Base-by-base conservation (phyloP, 148 eudicot genomes). In the Arctostaphylos glauca region DNA sequence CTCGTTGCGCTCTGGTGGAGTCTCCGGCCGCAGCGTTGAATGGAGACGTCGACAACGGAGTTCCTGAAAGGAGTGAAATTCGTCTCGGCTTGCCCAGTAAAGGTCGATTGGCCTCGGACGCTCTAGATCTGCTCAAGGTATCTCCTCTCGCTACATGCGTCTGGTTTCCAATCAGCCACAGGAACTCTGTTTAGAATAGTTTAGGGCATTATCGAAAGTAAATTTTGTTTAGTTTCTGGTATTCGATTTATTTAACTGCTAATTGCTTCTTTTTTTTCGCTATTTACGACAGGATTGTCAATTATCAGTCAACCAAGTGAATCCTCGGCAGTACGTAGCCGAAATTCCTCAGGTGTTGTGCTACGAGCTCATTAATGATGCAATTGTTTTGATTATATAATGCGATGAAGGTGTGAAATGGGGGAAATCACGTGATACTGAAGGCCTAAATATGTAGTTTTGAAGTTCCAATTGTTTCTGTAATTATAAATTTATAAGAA, bases 281-380 rank as follows among this genome's bases (percentile, higher is more conserved):
- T 81, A 68, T 60, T 3, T 82, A 47, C 23, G 14, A 74, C 81
- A 96, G 99, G 98, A 93, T 83, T 96, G 99, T 82, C 99, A 96
- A 88, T 84, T 96, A 84, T 89, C 93, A 12, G 99, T 96, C 78
- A 96, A 80, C 88, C 99, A 96, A 80, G 88, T 86, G 74, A 96
- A 96, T 93, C 97, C 97, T 16, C 90, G 99, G 53, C 99, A 96
- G 85, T 96, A 96, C 49, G 98, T 94, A 78, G 99, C 99, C 5
- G 91, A 94, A 83, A 94, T 96, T 84, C 98, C 99, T 68, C 97
- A 92, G 99, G 99, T 96, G 8, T 46, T 87, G 70, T 18, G 44
- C 71, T 48, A 46, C 75, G 48, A 43, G 83, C 71, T 55, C 38
- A 70, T 78, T 43, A 15, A 19, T 23, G 13, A 50, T 12, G 46